Base-by-base conservation (phyloP, 129 eudicot species). In the Silybum marianum region DNA sequence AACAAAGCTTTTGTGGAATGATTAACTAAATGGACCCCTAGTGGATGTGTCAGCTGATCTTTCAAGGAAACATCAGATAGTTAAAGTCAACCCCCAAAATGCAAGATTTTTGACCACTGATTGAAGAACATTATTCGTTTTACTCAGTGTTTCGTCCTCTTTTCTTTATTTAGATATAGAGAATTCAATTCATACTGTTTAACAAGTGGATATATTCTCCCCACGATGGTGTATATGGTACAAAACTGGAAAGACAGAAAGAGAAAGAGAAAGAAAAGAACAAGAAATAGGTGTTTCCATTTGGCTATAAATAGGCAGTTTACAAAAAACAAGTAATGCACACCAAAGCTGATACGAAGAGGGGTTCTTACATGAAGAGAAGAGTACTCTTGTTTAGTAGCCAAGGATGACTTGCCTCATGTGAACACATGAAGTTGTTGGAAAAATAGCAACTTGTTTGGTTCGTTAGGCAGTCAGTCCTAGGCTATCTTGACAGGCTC, bases 361-460 rank as follows among this genome's bases (percentile, higher is more conserved):
- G 81, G 12, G 16, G 81, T 24, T 77, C 81, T 77, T 65, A 38
- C 81, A 77, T 77, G 81, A 65, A 77, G 19, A 66, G 81, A 77
- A 65, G 73, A 77, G 81, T 63, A 1, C 39, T 21, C 69, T 63
- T 21, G 69, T 63, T 63, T 63, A 63, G 69, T 63, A 63, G 69
- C 69, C 69, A 54, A 54, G 65, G 65, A 54, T 4, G 65, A 54
- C 65, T 54, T 54, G 9, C 62, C 42, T 77, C 18, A 9, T 54
- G 23, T 18, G 65, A 54, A 21, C 73, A 63, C 40, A 0, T 66
- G 65, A 77, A 22, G 73, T 72, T 77, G 74, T 14, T 66, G 40
- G 62, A 77, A 39, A 39, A 77, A 22, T 34, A 39, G 12, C 74
- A 40, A 24, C 65, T 77, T 77, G 42, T 39, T 23, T 77, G 73